These are phyloP conservation scores for Ophiosphaerella herpotricha DNA, from an alignment of 2,329 filamentous ascomycete genomes.

Conservation along the genomic window DNA sequence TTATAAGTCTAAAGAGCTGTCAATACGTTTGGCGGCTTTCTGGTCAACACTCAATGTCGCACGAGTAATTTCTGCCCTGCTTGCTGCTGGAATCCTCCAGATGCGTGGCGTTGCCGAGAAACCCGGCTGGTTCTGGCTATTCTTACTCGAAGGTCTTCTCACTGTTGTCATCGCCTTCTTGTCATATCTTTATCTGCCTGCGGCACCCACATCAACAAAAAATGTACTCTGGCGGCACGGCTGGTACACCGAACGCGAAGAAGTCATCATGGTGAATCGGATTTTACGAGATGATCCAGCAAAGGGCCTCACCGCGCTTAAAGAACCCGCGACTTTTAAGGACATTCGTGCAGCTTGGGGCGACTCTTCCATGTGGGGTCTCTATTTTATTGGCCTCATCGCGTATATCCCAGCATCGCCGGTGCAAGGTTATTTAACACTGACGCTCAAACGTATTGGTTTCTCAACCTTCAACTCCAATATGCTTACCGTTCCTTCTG, in stretches of 20 bases:
- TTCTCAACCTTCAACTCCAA: conserved; percentile 51
- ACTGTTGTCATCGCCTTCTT: conserved; percentile 35
- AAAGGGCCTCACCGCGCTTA: conserved; percentile 62
- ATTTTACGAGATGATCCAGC: conserved; percentile 60
- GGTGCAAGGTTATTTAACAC: conserved; percentile 46
- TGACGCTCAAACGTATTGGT: conserved; percentile 46
- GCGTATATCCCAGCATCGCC: conserved; percentile 43
- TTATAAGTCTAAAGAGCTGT: conserved; percentile 72
- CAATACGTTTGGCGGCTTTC: conserved; percentile 68
- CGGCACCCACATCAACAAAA: conserved; percentile 56
- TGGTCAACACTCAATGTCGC: conserved; percentile 68
- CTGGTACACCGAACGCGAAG: conserved; percentile 69
- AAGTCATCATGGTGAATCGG: conserved; percentile 70
- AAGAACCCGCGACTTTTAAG: conserved; percentile 55
- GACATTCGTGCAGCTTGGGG: conserved; percentile 57
- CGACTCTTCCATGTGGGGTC: conserved; percentile 61
- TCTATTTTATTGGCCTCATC: conserved; percentile 56
- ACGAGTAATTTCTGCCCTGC: conserved; percentile 59
- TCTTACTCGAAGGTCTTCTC: conserved; percentile 46
- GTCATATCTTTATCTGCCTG: conserved; percentile 43
- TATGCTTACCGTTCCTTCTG: conserved; percentile 48
- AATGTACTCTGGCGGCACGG: conserved; percentile 54
- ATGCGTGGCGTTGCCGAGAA: conserved; percentile 55
- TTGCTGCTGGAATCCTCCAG: conserved; percentile 60
- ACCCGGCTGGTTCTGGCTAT: conserved; percentile 62